Conservation (phyloP, 106 monocot genomes). For the Posidonia australis region DNA sequence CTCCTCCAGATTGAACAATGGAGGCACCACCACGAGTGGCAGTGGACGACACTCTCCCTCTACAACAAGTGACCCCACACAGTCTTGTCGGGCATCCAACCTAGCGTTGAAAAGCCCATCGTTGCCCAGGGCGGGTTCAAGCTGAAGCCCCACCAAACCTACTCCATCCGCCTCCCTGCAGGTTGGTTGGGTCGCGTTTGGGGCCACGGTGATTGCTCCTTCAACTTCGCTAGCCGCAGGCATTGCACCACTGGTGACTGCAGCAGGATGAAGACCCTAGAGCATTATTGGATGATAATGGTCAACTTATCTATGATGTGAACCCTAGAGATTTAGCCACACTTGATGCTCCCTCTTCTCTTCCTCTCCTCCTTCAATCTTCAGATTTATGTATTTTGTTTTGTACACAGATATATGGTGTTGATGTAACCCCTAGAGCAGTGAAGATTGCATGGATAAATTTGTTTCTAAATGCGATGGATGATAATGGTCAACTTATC, state of each 20-base stretch:
- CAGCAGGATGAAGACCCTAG: no score
- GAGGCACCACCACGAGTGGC: no score
- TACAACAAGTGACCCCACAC: conserved; percentile 58
- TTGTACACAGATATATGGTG: conserved; percentile 94
- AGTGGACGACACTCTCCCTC: conserved; percentile 47
- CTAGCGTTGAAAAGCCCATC: conserved; percentile 53
- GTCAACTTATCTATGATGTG: no score
- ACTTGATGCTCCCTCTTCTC: no score
- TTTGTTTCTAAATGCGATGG: conserved; percentile 84
- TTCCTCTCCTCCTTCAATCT: no score
- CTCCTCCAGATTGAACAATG: no score
- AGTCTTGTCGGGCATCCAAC: conserved; percentile 92
- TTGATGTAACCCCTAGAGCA: conserved; percentile 97
- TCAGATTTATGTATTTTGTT: no score
- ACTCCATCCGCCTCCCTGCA: conserved; percentile 53
- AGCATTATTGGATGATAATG: no score
- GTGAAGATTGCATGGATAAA: conserved; percentile 84
- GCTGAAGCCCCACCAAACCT: conserved; percentile 49
- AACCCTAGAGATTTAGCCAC: no score
- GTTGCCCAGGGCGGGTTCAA: conserved; percentile 66
- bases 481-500: conserved; percentile 65
- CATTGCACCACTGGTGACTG: conserved; percentile 88
- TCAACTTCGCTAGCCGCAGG: conserved; percentile 49
- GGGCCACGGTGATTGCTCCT: conserved; percentile 69
- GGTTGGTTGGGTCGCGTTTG: conserved; percentile 65